A percentile compares a stretch with the other conserved stretches of the same genome.
Conservation (phyloP, 139 green algal species). For the Mesostigma viride region DNA sequence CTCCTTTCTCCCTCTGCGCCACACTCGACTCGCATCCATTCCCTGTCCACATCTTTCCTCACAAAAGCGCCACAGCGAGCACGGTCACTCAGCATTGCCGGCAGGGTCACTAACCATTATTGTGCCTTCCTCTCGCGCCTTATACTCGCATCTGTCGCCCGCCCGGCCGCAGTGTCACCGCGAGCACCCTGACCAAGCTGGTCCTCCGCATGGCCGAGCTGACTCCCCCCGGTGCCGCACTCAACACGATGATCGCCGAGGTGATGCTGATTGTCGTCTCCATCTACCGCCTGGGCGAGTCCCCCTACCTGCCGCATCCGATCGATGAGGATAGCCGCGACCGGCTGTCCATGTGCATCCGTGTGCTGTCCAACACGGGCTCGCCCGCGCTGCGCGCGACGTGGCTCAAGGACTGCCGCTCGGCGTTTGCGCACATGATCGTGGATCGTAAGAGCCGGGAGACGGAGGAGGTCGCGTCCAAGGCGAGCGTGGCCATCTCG, state of each 20-base stretch:
- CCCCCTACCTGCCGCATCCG: constrained; percentile 23
- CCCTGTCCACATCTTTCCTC: too few relatives aligned
- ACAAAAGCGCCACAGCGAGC: too few relatives aligned
- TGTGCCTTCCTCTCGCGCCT: too few relatives aligned
- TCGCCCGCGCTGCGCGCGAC: constrained; percentile 34
- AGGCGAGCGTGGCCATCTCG: constrained; percentile 25
- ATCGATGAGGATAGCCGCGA: constrained; percentile 72
- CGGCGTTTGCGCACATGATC: constrained; percentile 67
- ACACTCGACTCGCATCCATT: too few relatives aligned
- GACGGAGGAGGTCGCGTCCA: constrained; percentile 48
- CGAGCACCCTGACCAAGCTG: constrained; percentile 78
- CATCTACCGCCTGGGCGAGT: constrained; percentile 75
- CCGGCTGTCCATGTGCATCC: constrained; percentile 61
- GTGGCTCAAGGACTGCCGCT: constrained; percentile 70
- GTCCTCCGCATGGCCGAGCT: constrained; percentile 60
- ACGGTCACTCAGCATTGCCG: too few relatives aligned
- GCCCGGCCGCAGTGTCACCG: constrained; percentile 67
- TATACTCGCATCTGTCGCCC: too few relatives aligned
- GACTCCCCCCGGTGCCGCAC: neutral
- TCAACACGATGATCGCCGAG: constrained; percentile 25
- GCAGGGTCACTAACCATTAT: too few relatives aligned
- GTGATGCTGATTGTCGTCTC: constrained; percentile 68
- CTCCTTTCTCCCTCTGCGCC: too few relatives aligned
- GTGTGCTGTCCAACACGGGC: constrained; percentile 43
- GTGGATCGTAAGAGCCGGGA: constrained; percentile 47